A percentile compares a stretch with the other conserved stretches of the same genome.
phyloP scores from a whole-genome alignment of 768 basidiomycete genomes.

The Kwoniella bestiolae region DNA sequence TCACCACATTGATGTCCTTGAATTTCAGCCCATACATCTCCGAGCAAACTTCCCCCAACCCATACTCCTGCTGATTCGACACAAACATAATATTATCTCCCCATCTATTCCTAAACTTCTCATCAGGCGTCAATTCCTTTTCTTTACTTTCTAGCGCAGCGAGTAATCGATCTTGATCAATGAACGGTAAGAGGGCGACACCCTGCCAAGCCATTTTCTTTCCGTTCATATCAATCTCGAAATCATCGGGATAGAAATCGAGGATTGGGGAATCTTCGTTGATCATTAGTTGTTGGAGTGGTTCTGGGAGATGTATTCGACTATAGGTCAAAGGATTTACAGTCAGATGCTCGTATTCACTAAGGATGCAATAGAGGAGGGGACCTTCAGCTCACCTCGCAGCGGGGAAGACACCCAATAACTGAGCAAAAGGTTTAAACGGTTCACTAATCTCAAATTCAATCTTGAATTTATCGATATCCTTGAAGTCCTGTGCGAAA shows the following conservation, averaged over 20 bases:
- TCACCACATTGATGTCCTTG: conserved; percentile 75
- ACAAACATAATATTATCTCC: conserved; percentile 83
- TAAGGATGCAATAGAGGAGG: too few species aligned
- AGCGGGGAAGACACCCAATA: conserved; percentile 97
- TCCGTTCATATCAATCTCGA: conserved; percentile 99
- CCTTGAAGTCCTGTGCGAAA: conserved; percentile 90
- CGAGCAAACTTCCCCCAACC: conserved; percentile 79
- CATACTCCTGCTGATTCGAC: conserved; percentile 69
- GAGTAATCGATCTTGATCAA: conserved; percentile 80
- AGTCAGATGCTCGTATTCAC: too few species aligned
- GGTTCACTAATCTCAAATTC: conserved; percentile 79
- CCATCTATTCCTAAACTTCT: conserved; percentile 80
- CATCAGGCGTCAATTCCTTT: conserved; percentile 71
- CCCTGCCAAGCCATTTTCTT: conserved; percentile 99
- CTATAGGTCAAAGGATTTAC: too few species aligned
- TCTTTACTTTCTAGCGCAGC: conserved; percentile 74
- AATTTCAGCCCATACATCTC: conserved; percentile 76
- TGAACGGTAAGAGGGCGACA: conserved; percentile 93
- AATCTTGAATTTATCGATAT: conserved; percentile 77
- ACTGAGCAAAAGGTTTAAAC: conserved; percentile 95
- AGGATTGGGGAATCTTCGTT: conserved; percentile 86
- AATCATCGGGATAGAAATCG: conserved; percentile 90
- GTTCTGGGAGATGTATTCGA: conserved; percentile 81
- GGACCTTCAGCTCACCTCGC: conserved; percentile 69
- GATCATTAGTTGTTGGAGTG: conserved; percentile 86